phyloP scores from a whole-genome alignment of 2,329 filamentous ascomycete genomes.

The Colletotrichum sp. region DNA sequence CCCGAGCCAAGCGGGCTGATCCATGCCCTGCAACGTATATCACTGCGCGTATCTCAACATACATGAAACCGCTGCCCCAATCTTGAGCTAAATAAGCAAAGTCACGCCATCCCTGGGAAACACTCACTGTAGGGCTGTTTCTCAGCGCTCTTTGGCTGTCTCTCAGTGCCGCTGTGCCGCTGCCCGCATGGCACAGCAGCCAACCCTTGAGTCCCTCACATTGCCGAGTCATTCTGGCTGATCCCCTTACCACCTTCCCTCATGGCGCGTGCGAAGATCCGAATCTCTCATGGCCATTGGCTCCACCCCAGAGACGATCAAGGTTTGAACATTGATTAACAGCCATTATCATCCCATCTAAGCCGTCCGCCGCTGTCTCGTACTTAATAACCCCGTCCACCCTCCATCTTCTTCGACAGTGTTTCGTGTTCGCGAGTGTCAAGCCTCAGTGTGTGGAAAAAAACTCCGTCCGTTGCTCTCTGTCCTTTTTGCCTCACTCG shows the following conservation, averaged over 20 bases:
- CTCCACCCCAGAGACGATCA: conserved; percentile 15
- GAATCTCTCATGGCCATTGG: conserved; percentile 17
- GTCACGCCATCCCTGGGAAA: conserved; percentile 13
- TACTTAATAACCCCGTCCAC: background rate
- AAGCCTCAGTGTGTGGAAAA: background rate
- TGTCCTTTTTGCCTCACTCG: background rate
- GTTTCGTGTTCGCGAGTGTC: background rate
- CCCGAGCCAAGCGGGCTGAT: conserved; percentile 1
- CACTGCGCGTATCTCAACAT: background rate
- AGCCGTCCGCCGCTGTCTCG: background rate
- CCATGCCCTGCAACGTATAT: background rate
- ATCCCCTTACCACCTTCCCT: background rate
- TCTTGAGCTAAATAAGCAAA: conserved; percentile 5
- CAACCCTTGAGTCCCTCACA: background rate
- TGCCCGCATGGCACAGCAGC: background rate
- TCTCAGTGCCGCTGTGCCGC: background rate
- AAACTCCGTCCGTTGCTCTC: background rate
- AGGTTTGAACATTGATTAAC: conserved; percentile 5
- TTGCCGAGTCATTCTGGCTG: conserved; percentile 6
- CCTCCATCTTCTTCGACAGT: background rate
- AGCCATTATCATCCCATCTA: background rate
- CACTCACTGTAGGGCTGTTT: background rate
- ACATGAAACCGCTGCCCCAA: conserved; percentile 7
- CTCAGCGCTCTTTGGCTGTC: background rate
- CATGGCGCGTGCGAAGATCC: conserved; percentile 5